Evolutionary conservation across 805 yeast genomes (phyloP).

Genomic region (Grigorovia transvaalensis): DNA sequence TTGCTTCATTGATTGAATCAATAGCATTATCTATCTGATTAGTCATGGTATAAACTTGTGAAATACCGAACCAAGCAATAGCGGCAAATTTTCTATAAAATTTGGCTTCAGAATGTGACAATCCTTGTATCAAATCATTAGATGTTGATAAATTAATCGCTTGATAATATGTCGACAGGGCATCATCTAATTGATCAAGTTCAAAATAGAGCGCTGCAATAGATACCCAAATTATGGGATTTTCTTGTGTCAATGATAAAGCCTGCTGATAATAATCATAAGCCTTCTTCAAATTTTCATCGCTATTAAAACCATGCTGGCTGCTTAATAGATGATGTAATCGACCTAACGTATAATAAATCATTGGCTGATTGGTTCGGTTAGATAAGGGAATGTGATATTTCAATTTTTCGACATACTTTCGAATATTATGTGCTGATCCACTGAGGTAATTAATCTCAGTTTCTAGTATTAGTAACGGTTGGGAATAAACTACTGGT

Average conservation of each 20-base stretch:
- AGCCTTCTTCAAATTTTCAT: slow-evolving; percentile 10
- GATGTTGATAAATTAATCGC: slow-evolving; percentile 37
- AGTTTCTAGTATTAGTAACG: slow-evolving; percentile 7
- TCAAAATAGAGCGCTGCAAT: slow-evolving; percentile 52
- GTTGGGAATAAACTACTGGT: slow-evolving; percentile 7
- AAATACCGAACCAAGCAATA: slow-evolving; percentile 23
- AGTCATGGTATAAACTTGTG: slow-evolving; percentile 18
- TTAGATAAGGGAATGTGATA: slow-evolving; percentile 5
- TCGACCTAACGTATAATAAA: slow-evolving; percentile 12
- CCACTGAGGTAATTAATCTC: slow-evolving; percentile 4
- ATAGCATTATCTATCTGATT: slow-evolving; percentile 12
- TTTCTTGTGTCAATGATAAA: slow-evolving; percentile 8
- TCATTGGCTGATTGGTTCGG: slow-evolving; percentile 3
- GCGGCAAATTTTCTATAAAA: slow-evolving; percentile 16
- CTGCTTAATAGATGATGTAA: background rate
- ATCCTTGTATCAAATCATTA: slow-evolving; percentile 1
- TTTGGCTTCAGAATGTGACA: slow-evolving; percentile 1
- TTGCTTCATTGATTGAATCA: slow-evolving; percentile 14
- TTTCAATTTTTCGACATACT: slow-evolving; percentile 5
- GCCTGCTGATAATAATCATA: slow-evolving; percentile 16
- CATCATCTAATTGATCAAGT: slow-evolving; percentile 52
- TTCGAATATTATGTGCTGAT: slow-evolving; percentile 1
- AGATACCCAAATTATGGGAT: slow-evolving; percentile 56
- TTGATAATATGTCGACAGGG: slow-evolving; percentile 57
- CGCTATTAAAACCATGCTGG: slow-evolving; percentile 6